Percentiles rank a stretch among this genome's conserved stretches.
These are phyloP conservation scores for Terfezia claveryi DNA, from an alignment of 495 filamentous ascomycete species.

Conservation along the genomic window DNA sequence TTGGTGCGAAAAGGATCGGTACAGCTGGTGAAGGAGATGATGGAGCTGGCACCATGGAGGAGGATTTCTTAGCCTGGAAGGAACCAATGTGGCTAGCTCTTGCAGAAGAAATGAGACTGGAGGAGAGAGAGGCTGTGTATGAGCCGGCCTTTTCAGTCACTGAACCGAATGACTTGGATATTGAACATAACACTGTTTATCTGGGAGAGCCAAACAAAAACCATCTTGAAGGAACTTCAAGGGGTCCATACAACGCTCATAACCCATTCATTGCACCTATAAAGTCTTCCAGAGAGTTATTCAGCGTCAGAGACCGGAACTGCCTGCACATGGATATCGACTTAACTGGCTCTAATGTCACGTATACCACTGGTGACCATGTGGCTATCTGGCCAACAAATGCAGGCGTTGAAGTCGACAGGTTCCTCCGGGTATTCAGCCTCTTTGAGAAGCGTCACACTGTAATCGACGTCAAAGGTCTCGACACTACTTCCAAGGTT, in stretches of 20 bases:
- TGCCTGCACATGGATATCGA: slow-evolving; percentile 96
- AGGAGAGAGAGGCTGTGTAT: slow-evolving; percentile 91
- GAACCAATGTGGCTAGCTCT: slow-evolving; percentile 94
- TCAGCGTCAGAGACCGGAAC: slow-evolving; percentile 78
- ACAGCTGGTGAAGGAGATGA: slow-evolving; percentile 89
- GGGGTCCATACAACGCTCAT: slow-evolving; percentile 85
- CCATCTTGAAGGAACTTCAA: slow-evolving; percentile 66
- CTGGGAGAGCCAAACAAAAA: slow-evolving; percentile 91
- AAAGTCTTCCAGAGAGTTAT: slow-evolving; percentile 68
- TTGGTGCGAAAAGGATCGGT: slow-evolving; percentile 68
- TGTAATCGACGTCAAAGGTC: slow-evolving; percentile 75
- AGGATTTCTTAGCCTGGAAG: slow-evolving; percentile 98
- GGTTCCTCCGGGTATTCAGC: slow-evolving; percentile 61
- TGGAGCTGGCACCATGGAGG: slow-evolving; percentile 97
- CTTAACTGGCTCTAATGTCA: slow-evolving; percentile 62
- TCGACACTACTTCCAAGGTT: slow-evolving; percentile 90
- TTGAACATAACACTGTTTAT: slow-evolving; percentile 72
- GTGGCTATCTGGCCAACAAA: slow-evolving; percentile 97
- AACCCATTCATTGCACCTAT: slow-evolving; percentile 97
- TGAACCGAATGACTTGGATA: slow-evolving; percentile 49
- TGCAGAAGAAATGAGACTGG: slow-evolving; percentile 56
- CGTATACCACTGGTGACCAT: slow-evolving; percentile 92
- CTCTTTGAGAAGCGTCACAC: slow-evolving; percentile 53
- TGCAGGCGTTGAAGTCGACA: slow-evolving; percentile 73
- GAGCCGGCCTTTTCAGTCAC: slow-evolving; percentile 74